Percentiles rank a stretch among this genome's conserved stretches.
Conservation (phyloP, 306 rosid species). For the Biancaea sappan region DNA sequence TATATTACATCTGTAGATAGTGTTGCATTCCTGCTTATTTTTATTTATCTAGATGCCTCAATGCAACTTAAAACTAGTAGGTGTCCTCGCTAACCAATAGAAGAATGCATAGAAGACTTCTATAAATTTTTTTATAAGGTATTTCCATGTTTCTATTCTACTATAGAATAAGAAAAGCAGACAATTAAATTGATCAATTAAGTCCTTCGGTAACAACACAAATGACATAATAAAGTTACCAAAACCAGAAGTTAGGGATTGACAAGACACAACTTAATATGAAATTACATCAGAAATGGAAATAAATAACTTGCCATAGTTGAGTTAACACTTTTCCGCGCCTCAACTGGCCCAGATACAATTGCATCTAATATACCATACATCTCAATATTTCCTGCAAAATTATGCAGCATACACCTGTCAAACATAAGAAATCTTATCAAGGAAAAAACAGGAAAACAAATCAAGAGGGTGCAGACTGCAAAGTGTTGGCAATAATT, state of each 20-base stretch:
- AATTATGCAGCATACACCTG: conserved; percentile 99
- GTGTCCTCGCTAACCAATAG: conserved; percentile 1
- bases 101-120: not conserved
- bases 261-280: conserved; percentile 25
- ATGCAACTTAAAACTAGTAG: not conserved
- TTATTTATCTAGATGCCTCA: not conserved
- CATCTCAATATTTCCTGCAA: conserved; percentile 91
- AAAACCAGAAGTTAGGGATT: not conserved
- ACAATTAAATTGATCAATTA: not conserved
- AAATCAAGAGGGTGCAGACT: conserved; percentile 26
- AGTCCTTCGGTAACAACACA: conserved; percentile 3
- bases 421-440: conserved; percentile 29
- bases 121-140: not conserved
- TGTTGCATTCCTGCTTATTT: not conserved
- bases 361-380: conserved; percentile 76
- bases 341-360: conserved; percentile 88
- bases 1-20: not conserved
- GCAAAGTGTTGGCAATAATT: conserved; percentile 13
- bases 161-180: not conserved
- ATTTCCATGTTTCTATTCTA: not conserved
- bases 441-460: conserved; percentile 18
- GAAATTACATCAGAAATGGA: conserved; percentile 14
- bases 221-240: not conserved
- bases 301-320: conserved; percentile 69
- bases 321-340: conserved; percentile 71